Percentiles rank a stretch among this genome's conserved stretches.
phyloP scores from a whole-genome alignment of 164 flowering plant species.

The Santalum album region DNA sequence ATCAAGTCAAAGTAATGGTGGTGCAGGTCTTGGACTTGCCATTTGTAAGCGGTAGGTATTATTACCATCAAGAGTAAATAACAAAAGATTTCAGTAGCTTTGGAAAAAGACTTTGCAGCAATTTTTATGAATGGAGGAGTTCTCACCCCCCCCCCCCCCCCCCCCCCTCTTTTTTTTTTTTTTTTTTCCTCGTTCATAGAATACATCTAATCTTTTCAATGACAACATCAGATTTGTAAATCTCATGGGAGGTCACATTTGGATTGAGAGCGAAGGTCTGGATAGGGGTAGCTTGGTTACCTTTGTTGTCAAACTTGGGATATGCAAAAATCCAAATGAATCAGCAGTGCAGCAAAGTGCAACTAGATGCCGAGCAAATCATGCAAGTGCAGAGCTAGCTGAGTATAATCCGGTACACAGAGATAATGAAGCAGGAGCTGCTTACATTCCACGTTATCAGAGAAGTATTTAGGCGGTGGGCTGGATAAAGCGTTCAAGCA shows the following conservation, averaged over 20 bases:
- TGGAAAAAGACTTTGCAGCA: no score
- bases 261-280: constrained; percentile 65
- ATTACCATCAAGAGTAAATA: no score
- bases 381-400: constrained; percentile 21
- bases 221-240: constrained; percentile 39
- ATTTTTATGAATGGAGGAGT: no score
- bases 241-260: constrained; percentile 68
- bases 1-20: constrained; percentile 22
- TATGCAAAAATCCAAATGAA: constrained; percentile 22
- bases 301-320: constrained; percentile 36
- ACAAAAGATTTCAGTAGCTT: no score
- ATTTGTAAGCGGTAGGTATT: constrained; percentile 47
- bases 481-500: neutral
- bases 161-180: no score
- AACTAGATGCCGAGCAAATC: constrained; percentile 16
- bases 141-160: no score
- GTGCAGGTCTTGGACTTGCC: constrained; percentile 62
- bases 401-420: constrained; percentile 10
- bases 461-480: constrained; percentile 24
- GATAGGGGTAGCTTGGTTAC: constrained; percentile 43
- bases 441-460: constrained; percentile 18
- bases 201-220: no score
- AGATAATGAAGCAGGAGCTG: constrained; percentile 4
- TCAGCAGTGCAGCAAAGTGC: constrained; percentile 12
- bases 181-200: no score